phyloP scores from a whole-genome alignment of 164 flowering plant genomes.

The Dillenia suffruticosa region DNA sequence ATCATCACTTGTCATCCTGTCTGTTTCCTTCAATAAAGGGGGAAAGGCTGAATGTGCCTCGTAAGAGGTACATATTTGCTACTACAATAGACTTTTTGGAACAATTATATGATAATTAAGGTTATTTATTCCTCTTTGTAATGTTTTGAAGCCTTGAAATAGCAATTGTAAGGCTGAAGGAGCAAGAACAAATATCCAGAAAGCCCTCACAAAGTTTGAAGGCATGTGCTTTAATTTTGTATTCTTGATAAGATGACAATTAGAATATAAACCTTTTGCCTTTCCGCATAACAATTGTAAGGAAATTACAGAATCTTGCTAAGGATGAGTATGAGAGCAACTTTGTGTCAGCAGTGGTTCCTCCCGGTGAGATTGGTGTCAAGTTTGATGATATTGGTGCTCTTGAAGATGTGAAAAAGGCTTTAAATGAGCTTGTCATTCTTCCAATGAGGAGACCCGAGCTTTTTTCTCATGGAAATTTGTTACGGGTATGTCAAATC shows the following conservation, averaged over 20 bases:
- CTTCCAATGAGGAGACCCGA: conserved; percentile 99
- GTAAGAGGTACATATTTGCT: conserved; percentile 56
- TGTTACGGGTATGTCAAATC: conserved; percentile 63
- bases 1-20: conserved; percentile 74
- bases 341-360: conserved; percentile 92
- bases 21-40: conserved; percentile 57
- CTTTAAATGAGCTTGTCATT: conserved; percentile 91
- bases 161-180: conserved; percentile 78
- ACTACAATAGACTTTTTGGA: neutral
- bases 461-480: conserved; percentile 87
- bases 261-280: neutral
- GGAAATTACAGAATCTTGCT: conserved; percentile 59
- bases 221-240: conserved; percentile 31
- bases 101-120: neutral
- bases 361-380: conserved; percentile 94
- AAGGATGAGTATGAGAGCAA: conserved; percentile 96
- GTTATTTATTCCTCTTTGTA: conserved; percentile 17
- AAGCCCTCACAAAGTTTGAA: conserved; percentile 82
- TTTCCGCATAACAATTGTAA: no score
- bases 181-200: conserved; percentile 56
- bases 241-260: neutral
- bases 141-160: conserved; percentile 65
- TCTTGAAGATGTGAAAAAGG: conserved; percentile 92
- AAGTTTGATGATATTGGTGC: conserved; percentile 97
- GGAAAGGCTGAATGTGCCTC: conserved; percentile 63